Base-by-base conservation (phyloP, 1,284 basidiomycete genomes). In the Fomes fomentarius region DNA sequence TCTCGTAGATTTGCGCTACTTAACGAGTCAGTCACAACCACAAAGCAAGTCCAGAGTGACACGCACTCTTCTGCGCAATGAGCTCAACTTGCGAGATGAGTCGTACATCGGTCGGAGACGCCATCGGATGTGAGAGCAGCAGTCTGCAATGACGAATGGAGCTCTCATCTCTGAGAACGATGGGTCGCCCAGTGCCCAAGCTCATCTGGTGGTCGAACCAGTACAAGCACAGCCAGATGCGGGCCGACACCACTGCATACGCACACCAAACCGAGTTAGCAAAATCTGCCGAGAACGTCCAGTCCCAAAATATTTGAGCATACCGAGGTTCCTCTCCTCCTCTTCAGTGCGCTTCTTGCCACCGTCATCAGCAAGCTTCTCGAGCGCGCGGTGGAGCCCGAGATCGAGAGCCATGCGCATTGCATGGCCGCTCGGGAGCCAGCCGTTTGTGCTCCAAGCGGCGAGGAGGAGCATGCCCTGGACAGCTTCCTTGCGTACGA, bases 391-490 rank as follows among this genome's bases (percentile, higher is more conserved):
- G 70, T 97, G 94, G 21, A 97, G 77, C 30, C 94, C 94, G 49
- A 97, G 85, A 70, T 97, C 94, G 53, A 97, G 76, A 8, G 93
- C 94, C 92, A 96, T 96, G 35, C 94, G 84, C 83, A 97, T 88
- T 3, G 94, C 94, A 67, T 96, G 92, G 3, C 93, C 93, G 62
- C 90, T 90, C 5, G 93, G 93, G 34, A 96, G 78, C 94, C 94
- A 96, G 0, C 93, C 93, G 61, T 94, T 94, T 42, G 94, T 94
- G 68, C 89, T 93, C 91, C 94, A 96, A 1, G 94, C 91, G 31
- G 93, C 91, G 48, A 97, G 77, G 39, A 97, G 79, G 5, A 96
- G 74, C 91, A 96, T 34, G 43, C 89, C 90, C 83, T 95, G 93
- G 24, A 96, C 94, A 31, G 94, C 94, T 74, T 96, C 94, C 72